phyloP scores from a whole-genome alignment of 306 rosid genomes.

The Morella rubra region DNA sequence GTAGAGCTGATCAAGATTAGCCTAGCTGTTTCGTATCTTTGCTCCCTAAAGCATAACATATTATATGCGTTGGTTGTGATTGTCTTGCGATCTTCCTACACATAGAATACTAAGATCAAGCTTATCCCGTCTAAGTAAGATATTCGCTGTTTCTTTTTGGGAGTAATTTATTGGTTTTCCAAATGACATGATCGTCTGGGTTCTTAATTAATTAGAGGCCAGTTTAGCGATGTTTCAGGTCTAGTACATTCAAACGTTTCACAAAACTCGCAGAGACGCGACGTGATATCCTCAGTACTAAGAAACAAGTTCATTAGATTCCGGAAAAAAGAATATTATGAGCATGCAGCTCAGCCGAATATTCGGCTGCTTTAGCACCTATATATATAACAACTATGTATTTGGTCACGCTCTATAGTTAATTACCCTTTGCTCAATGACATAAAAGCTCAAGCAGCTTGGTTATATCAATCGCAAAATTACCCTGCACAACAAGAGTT shows the following conservation, averaged over 20 bases:
- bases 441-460: no score
- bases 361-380: not conserved
- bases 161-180: not conserved
- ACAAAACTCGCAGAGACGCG: not conserved
- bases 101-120: slow-evolving; percentile 11
- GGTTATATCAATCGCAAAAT: no score
- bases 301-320: not conserved
- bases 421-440: no score
- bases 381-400: no score
- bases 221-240: not conserved
- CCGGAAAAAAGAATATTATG: not conserved
- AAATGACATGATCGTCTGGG: not conserved
- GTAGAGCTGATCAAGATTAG: slow-evolving; percentile 8
- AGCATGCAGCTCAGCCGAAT: not conserved
- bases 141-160: not conserved
- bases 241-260: not conserved
- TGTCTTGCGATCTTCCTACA: slow-evolving; percentile 7
- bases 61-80: slow-evolving; percentile 16
- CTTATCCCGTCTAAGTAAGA: not conserved
- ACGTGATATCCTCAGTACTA: not conserved
- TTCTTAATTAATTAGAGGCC: no score
- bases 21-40: slow-evolving; percentile 33
- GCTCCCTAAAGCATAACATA: not conserved
- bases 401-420: no score
- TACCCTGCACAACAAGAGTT: no score